Conservation (phyloP, 352 stramenopile species). For the Sclerospora graminicola region DNA sequence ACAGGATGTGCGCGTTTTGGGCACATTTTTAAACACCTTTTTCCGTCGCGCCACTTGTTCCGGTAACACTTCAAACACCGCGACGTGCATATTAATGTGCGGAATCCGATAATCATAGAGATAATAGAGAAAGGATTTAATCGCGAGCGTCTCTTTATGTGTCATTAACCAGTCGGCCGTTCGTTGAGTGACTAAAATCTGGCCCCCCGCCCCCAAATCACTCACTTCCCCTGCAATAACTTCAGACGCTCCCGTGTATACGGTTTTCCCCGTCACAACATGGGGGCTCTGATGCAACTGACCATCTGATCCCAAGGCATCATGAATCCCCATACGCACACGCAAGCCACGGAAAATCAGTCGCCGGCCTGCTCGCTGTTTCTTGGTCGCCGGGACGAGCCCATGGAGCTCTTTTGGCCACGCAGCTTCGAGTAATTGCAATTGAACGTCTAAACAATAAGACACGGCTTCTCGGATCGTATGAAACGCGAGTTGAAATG, state of each 20-base stretch:
- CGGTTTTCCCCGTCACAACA: slow-evolving; percentile 30
- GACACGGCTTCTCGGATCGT: slow-evolving; percentile 34
- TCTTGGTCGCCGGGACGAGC: slow-evolving; percentile 25
- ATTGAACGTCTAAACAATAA: slow-evolving; percentile 38
- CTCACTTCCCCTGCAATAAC: slow-evolving; percentile 40
- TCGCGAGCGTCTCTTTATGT: no score
- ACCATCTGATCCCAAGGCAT: slow-evolving; percentile 21
- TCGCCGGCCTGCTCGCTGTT: slow-evolving; percentile 13
- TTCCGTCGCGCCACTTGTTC: no score
- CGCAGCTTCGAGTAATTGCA: slow-evolving; percentile 30
- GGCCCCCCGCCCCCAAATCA: slow-evolving; percentile 33
- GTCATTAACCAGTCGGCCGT: slow-evolving; percentile 36
- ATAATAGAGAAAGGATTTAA: no score
- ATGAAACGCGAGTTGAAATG: slow-evolving; percentile 49
- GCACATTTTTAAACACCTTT: no score
- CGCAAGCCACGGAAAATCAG: slow-evolving; percentile 33
- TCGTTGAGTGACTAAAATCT: slow-evolving; percentile 39
- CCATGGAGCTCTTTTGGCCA: slow-evolving; percentile 41
- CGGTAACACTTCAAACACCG: no score
- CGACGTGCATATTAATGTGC: no score
- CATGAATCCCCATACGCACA: slow-evolving; percentile 41
- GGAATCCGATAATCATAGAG: no score
- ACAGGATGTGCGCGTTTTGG: no score
- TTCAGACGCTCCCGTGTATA: slow-evolving; percentile 33
- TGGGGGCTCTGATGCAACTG: slow-evolving; percentile 20